These are phyloP conservation scores for Bacidia gigantensis DNA, from an alignment of 495 filamentous ascomycete species.

Conservation along the genomic window DNA sequence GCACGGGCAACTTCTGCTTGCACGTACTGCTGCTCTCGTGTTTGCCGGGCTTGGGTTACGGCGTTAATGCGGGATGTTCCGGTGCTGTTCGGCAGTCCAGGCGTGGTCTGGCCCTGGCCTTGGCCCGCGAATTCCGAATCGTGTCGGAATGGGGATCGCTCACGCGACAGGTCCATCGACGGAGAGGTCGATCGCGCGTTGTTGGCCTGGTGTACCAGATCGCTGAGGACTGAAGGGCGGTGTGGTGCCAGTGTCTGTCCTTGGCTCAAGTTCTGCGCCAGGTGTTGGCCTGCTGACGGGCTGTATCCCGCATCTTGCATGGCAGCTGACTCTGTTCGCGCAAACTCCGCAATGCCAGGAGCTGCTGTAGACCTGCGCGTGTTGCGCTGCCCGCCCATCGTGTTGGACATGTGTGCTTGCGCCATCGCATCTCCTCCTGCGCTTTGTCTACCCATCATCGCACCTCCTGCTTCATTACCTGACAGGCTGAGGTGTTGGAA, in stretches of 20 bases:
- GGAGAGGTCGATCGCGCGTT: slow-evolving; percentile 48
- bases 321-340: slow-evolving; percentile 73
- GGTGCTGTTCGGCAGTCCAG: slow-evolving; percentile 20
- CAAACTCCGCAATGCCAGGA: slow-evolving; percentile 57
- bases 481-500: slow-evolving; percentile 36
- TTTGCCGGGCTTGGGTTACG: slow-evolving; percentile 42
- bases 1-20: slow-evolving; percentile 38
- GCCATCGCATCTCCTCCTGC: slow-evolving; percentile 45
- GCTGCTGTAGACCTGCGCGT: slow-evolving; percentile 31
- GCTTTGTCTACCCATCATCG: slow-evolving; percentile 29
- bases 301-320: slow-evolving; percentile 79
- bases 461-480: slow-evolving; percentile 24
- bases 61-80: slow-evolving; percentile 35
- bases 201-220: slow-evolving; percentile 66
- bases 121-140: slow-evolving; percentile 47
- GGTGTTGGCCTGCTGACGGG: slow-evolving; percentile 34
- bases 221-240: slow-evolving; percentile 53
- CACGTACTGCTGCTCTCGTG: slow-evolving; percentile 42
- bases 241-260: slow-evolving; percentile 37
- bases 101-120: slow-evolving; percentile 22
- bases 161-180: slow-evolving; percentile 41
- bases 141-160: slow-evolving; percentile 71
- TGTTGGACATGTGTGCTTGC: slow-evolving; percentile 40
- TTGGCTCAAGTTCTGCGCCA: slow-evolving; percentile 23
- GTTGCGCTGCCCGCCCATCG: slow-evolving; percentile 35